These are phyloP conservation scores for Termitomyces titanicus DNA, from an alignment of 768 basidiomycete genomes.

Conservation along the genomic window DNA sequence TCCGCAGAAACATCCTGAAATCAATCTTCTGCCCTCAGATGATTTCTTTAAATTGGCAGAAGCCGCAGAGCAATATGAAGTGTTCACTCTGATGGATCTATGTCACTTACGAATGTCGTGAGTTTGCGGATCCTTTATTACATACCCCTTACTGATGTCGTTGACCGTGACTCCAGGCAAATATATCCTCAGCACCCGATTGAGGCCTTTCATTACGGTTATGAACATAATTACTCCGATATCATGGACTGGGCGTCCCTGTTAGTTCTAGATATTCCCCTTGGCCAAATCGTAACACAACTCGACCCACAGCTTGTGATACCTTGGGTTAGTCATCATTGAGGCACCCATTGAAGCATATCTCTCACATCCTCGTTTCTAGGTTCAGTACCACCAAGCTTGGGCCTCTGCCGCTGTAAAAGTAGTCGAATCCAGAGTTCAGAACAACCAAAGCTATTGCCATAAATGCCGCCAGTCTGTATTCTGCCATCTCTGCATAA, in stretches of 20 bases:
- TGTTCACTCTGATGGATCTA: constrained; percentile 23
- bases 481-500: too few species aligned
- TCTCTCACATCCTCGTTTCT: too few species aligned
- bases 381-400: too few species aligned
- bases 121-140: neutral
- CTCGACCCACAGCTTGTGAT: neutral
- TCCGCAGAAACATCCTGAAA: constrained; percentile 19
- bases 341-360: too few species aligned
- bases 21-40: constrained; percentile 15
- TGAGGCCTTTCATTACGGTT: neutral
- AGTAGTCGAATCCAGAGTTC: too few species aligned
- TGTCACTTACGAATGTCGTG: constrained; percentile 25
- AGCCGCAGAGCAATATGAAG: constrained; percentile 30
- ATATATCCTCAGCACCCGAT: neutral
- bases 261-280: neutral
- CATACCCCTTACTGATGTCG: neutral
- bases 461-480: too few species aligned
- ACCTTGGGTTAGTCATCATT: neutral
- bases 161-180: neutral
- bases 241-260: neutral
- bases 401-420: too few species aligned
- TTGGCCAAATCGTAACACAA: neutral
- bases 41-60: constrained; percentile 20
- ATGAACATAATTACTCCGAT: neutral
- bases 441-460: too few species aligned